Percentiles rank a stretch among this genome's conserved stretches.
phyloP scores from a whole-genome alignment of 1,284 basidiomycete species.

The Sphaerobolus stellatus region DNA sequence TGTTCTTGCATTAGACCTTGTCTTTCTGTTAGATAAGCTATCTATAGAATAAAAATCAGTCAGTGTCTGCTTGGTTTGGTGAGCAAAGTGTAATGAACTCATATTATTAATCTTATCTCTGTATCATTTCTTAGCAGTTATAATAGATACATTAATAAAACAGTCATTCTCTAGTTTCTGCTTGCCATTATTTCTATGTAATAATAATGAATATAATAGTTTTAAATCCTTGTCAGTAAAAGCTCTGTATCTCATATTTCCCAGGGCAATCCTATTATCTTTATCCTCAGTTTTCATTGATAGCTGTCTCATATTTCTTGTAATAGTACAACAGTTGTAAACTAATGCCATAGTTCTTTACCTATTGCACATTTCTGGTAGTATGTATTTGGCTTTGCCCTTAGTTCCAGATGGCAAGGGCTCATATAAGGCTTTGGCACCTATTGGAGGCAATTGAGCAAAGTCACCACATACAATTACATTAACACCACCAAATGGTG shows the following conservation, averaged over 20 bases:
- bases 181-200: not conserved
- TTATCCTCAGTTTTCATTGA: not conserved
- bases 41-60: no score
- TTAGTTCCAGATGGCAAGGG: not conserved
- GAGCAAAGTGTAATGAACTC: no score
- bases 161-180: not conserved
- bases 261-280: not conserved
- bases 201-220: not conserved
- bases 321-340: constrained; percentile 36
- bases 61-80: no score
- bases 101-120: not conserved
- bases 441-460: constrained; percentile 36
- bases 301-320: constrained; percentile 37
- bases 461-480: constrained; percentile 43
- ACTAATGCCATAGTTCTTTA: constrained; percentile 35
- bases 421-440: not conserved
- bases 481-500: constrained; percentile 38
- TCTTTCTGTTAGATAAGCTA: no score
- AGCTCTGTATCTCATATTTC: not conserved
- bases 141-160: not conserved
- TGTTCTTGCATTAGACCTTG: no score
- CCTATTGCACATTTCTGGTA: constrained; percentile 32
- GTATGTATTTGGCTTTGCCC: no score
- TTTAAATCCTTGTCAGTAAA: not conserved
- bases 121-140: not conserved